Conservation (phyloP, 495 filamentous ascomycete species). For the Talaromyces borbonicus region DNA sequence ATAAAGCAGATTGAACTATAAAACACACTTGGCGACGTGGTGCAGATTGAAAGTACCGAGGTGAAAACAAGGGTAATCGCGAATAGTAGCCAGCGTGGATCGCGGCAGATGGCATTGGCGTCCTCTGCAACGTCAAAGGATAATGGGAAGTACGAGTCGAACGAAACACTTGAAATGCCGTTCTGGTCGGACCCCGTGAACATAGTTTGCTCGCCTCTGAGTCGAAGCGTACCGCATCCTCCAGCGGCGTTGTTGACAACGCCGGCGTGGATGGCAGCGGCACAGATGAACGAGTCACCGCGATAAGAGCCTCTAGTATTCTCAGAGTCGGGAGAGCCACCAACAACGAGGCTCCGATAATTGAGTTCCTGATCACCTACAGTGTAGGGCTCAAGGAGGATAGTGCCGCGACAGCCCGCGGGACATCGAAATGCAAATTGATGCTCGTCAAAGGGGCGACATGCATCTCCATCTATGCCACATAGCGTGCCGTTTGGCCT, state of each 20-base stretch:
- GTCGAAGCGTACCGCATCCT: conserved; percentile 61
- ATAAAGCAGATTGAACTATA: conserved; percentile 56
- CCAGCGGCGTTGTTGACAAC: conserved; percentile 52
- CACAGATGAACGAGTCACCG: conserved; percentile 70
- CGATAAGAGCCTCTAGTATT: conserved; percentile 47
- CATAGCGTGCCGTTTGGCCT: conserved; percentile 48
- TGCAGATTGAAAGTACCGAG: conserved; percentile 51
- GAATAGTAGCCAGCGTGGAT: conserved; percentile 60
- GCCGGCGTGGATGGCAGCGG: conserved; percentile 64
- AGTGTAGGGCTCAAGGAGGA: conserved; percentile 58
- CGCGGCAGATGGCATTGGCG: conserved; percentile 36
- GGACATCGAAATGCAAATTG: conserved; percentile 67
- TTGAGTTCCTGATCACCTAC: conserved; percentile 58
- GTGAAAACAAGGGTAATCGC: conserved; percentile 55
- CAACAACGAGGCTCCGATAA: conserved; percentile 59
- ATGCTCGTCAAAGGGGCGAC: conserved; percentile 58
- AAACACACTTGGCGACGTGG: conserved; percentile 53
- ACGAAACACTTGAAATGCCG: conserved; percentile 55
- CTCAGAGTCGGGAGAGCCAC: conserved; percentile 42
- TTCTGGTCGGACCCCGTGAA: conserved; percentile 44
- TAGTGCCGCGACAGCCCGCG: conserved; percentile 50
- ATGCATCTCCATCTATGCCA: conserved; percentile 60
- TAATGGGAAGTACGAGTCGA: conserved; percentile 60
- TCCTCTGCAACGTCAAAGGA: conserved; percentile 49
- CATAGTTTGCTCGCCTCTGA: conserved; percentile 47